Percentiles rank a stretch among this genome's conserved stretches.
These are phyloP conservation scores for Boletus insuetus DNA, from an alignment of 768 basidiomycete genomes.

Conservation along the genomic window DNA sequence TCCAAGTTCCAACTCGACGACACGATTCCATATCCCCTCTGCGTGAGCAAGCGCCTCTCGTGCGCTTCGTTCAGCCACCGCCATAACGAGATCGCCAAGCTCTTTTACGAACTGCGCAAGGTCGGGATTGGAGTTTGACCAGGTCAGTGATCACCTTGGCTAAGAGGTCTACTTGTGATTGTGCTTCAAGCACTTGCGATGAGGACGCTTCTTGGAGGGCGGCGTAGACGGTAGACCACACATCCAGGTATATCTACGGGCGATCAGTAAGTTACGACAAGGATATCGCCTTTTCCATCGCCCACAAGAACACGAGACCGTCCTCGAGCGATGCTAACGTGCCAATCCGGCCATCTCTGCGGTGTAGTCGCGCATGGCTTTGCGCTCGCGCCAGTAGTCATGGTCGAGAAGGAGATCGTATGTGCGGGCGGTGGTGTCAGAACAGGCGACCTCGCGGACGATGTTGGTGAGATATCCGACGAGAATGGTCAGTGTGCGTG, in stretches of 20 bases:
- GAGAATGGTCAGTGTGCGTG: conserved; percentile 47
- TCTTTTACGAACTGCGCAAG: conserved; percentile 53
- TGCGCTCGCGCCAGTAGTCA: conserved; percentile 46
- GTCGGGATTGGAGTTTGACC: conserved; percentile 47
- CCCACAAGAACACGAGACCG: conserved; percentile 71
- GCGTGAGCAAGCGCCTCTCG: conserved; percentile 29
- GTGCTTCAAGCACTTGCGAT: neutral
- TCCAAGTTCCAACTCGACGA: conserved; percentile 65
- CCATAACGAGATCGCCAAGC: conserved; percentile 46
- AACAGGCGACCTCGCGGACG: conserved; percentile 57
- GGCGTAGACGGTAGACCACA: conserved; percentile 54
- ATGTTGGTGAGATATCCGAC: conserved; percentile 56
- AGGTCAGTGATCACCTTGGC: conserved; percentile 43
- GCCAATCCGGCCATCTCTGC: conserved; percentile 63
- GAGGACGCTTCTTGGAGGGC: neutral
- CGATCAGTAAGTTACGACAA: neutral
- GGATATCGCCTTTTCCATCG: conserved; percentile 63
- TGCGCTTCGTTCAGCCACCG: conserved; percentile 14
- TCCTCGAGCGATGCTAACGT: conserved; percentile 50
- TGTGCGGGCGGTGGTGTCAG: conserved; percentile 46
- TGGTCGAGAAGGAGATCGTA: conserved; percentile 43
- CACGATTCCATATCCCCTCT: conserved; percentile 54
- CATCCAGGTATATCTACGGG: conserved; percentile 61
- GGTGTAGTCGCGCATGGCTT: conserved; percentile 65
- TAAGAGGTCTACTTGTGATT: conserved; percentile 10